A percentile compares a stretch with the other conserved stretches of the same genome.
Conservation (phyloP, 2,329 filamentous ascomycete species). For the Fusarium newnesense region DNA sequence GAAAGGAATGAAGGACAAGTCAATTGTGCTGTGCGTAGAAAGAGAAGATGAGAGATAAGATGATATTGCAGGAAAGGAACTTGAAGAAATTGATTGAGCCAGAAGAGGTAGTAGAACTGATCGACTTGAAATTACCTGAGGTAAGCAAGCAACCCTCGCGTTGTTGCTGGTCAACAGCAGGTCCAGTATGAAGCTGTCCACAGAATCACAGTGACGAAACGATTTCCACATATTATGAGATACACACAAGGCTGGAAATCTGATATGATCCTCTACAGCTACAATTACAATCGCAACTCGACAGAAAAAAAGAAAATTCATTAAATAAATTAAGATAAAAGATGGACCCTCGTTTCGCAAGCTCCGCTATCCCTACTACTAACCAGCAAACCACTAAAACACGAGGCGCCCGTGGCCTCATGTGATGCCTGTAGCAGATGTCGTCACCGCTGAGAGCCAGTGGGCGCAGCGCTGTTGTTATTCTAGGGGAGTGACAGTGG, state of each 20-base stretch:
- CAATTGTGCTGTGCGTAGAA: constrained; percentile 29
- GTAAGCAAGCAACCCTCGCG: constrained; percentile 35
- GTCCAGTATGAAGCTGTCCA: constrained; percentile 18
- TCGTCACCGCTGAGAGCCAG: constrained; percentile 31
- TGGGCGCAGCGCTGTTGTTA: constrained; percentile 12
- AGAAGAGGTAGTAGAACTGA: constrained; percentile 25
- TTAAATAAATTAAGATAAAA: constrained; percentile 12
- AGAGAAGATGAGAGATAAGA: background rate
- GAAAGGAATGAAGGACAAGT: constrained; percentile 36
- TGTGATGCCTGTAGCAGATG: constrained; percentile 14
- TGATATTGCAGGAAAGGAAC: constrained; percentile 22
- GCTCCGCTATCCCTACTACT: background rate
- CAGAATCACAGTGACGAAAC: constrained; percentile 29
- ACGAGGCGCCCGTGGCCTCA: constrained; percentile 21
- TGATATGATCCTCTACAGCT: constrained; percentile 1
- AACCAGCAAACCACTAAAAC: constrained; percentile 30
- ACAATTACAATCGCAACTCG: background rate
- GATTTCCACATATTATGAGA: background rate
- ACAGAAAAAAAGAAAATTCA: background rate
- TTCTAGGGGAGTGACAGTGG: constrained; percentile 14
- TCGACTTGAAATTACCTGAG: constrained; percentile 33
- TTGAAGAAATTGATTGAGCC: constrained; percentile 20
- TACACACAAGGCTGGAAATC: constrained; percentile 2
- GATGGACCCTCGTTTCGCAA: constrained; percentile 23
- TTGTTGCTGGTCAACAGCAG: constrained; percentile 35